A percentile compares a stretch with the other conserved stretches of the same genome.
These are phyloP conservation scores for Raffaelea arxii DNA, from an alignment of 2,329 filamentous ascomycete genomes.

Conservation along the genomic window DNA sequence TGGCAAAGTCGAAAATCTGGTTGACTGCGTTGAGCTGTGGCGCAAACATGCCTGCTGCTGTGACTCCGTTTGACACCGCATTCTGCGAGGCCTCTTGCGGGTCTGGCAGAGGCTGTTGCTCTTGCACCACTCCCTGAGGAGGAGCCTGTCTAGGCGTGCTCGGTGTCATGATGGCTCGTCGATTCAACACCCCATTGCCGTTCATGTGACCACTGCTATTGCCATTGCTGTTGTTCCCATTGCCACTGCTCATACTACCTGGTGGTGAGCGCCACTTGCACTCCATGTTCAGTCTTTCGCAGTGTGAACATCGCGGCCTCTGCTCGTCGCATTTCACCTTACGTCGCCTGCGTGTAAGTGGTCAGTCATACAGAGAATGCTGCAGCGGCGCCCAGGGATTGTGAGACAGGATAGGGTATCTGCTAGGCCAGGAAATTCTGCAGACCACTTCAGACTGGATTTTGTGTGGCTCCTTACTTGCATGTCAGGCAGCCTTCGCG, in stretches of 20 bases:
- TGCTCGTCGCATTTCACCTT: conserved; percentile 38
- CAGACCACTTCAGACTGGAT: too few relatives aligned
- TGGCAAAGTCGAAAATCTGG: conserved; percentile 36
- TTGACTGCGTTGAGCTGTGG: conserved; percentile 20
- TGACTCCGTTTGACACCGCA: too few relatives aligned
- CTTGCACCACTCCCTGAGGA: too few relatives aligned
- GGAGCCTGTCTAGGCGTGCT: too few relatives aligned
- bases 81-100: too few relatives aligned
- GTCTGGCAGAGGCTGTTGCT: too few relatives aligned
- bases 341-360: conserved; percentile 40
- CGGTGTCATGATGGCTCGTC: too few relatives aligned
- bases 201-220: neutral
- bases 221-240: neutral
- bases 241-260: neutral
- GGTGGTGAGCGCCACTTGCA: conserved; percentile 33
- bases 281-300: conserved; percentile 40
- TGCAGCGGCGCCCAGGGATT: too few relatives aligned
- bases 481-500: conserved; percentile 36
- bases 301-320: conserved; percentile 41
- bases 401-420: too few relatives aligned
- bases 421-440: too few relatives aligned
- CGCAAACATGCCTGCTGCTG: neutral
- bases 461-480: conserved; percentile 25
- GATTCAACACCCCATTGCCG: too few relatives aligned
- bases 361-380: too few relatives aligned